Evolutionary conservation across 495 filamentous ascomycete genomes (phyloP).

Genomic region (Penicillium malachiteum): DNA sequence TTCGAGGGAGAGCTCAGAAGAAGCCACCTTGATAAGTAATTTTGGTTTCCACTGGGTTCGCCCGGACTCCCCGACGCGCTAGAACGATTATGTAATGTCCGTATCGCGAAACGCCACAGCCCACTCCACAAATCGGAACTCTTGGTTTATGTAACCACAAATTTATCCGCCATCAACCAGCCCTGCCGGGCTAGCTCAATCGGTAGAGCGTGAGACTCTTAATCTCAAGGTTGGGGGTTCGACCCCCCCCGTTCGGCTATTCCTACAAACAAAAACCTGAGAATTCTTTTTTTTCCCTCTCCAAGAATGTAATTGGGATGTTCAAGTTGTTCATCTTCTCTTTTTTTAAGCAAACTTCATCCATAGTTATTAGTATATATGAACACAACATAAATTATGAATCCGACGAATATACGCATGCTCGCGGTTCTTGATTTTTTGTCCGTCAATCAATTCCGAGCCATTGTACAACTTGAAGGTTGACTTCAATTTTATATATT

Average conservation of each 20-base stretch:
- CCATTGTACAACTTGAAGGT: too few relatives aligned
- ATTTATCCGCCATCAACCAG: background rate
- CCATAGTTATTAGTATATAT: too few relatives aligned
- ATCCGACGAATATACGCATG: too few relatives aligned
- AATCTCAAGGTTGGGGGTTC: constrained; percentile 61
- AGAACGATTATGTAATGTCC: constrained; percentile 16
- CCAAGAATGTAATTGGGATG: background rate
- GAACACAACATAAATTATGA: too few relatives aligned
- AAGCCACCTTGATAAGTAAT: constrained; percentile 43
- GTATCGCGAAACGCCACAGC: background rate
- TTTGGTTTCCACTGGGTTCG: constrained; percentile 35
- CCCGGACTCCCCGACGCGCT: constrained; percentile 25
- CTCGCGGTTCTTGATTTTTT: background rate
- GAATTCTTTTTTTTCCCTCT: constrained; percentile 25
- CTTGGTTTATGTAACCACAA: constrained; percentile 3
- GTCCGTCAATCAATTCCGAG: too few relatives aligned
- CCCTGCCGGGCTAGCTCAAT: constrained; percentile 55
- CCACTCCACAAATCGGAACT: background rate
- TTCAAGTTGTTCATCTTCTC: background rate
- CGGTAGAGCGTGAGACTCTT: constrained; percentile 62
- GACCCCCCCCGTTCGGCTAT: constrained; percentile 57
- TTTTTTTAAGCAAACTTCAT: too few relatives aligned
- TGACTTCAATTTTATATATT: too few relatives aligned
- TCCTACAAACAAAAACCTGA: constrained; percentile 24
- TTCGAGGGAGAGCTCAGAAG: constrained; percentile 26